Percentiles rank a stretch among this genome's conserved stretches.
These are phyloP conservation scores for Solanum medicagineum DNA, from an alignment of 257 asterid species.

Conservation along the genomic window DNA sequence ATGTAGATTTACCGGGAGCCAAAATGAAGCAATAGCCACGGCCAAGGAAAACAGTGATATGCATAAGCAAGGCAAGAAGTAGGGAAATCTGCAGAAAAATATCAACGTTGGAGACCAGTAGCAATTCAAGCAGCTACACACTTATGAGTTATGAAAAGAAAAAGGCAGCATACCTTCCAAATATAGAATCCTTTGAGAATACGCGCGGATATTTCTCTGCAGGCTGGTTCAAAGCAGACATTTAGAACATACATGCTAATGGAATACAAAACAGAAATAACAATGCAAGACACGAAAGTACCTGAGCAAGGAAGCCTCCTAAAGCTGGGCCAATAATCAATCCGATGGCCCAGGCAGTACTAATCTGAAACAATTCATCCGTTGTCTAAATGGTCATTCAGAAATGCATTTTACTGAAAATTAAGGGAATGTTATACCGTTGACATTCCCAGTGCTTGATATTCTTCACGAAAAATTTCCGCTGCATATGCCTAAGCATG, in stretches of 20 bases:
- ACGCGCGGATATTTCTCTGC: not conserved
- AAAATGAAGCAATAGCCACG: not conserved
- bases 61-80: not conserved
- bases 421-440: slow-evolving; percentile 29
- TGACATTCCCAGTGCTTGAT: slow-evolving; percentile 48
- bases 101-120: not conserved
- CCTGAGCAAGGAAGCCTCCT: slow-evolving; percentile 79
- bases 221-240: not conserved
- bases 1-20: slow-evolving; percentile 1
- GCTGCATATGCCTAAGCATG: slow-evolving; percentile 57
- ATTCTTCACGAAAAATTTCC: slow-evolving; percentile 53
- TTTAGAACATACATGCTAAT: not conserved
- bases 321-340: slow-evolving; percentile 64
- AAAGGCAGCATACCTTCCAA: not conserved
- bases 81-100: not conserved
- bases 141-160: not conserved
- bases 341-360: slow-evolving; percentile 69
- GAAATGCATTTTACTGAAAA: not conserved
- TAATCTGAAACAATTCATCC: slow-evolving; percentile 26
- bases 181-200: not conserved
- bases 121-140: not conserved
- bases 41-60: not conserved
- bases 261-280: not conserved
- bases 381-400: not conserved
- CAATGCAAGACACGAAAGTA: not conserved